phyloP scores from a whole-genome alignment of 2,329 filamentous ascomycete genomes.

The Diplodia sapinea region DNA sequence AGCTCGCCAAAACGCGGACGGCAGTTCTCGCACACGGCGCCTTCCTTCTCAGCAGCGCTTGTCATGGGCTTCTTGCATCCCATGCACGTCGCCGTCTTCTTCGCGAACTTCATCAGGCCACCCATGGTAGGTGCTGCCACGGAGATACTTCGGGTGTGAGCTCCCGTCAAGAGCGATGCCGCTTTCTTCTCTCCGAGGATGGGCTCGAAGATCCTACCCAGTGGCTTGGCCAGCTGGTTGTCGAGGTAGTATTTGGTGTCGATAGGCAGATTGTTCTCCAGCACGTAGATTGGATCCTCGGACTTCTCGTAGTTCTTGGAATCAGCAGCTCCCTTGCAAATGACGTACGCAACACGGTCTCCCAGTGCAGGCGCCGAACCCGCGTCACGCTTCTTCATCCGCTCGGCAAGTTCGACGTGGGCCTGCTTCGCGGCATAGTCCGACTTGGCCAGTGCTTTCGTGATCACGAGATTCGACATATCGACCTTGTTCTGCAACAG shows the following conservation, averaged over 20 bases:
- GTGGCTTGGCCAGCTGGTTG: slow-evolving; percentile 94
- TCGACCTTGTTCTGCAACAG: slow-evolving; percentile 96
- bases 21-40: slow-evolving; percentile 89
- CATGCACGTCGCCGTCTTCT: slow-evolving; percentile 98
- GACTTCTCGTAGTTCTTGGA: slow-evolving; percentile 97
- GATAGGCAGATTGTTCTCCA: slow-evolving; percentile 97
- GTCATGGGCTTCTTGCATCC: slow-evolving; percentile 96
- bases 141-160: slow-evolving; percentile 92
- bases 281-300: slow-evolving; percentile 94
- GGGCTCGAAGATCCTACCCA: slow-evolving; percentile 95
- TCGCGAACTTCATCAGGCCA: slow-evolving; percentile 97
- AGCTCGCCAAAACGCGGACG: slow-evolving; percentile 85
- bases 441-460: slow-evolving; percentile 86
- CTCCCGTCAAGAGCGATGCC: slow-evolving; percentile 82
- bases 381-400: slow-evolving; percentile 96
- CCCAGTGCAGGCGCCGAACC: slow-evolving; percentile 91
- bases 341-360: slow-evolving; percentile 97
- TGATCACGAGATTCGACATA: slow-evolving; percentile 99
- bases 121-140: slow-evolving; percentile 90
- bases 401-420: slow-evolving; percentile 90
- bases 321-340: slow-evolving; percentile 86
- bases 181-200: slow-evolving; percentile 95
- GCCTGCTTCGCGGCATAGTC: slow-evolving; percentile 89
- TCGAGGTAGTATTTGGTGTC: slow-evolving; percentile 99
- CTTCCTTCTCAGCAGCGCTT: slow-evolving; percentile 76